Evolutionary conservation across 257 asterid genomes (phyloP).

Genomic region (Scutellaria barbata): DNA sequence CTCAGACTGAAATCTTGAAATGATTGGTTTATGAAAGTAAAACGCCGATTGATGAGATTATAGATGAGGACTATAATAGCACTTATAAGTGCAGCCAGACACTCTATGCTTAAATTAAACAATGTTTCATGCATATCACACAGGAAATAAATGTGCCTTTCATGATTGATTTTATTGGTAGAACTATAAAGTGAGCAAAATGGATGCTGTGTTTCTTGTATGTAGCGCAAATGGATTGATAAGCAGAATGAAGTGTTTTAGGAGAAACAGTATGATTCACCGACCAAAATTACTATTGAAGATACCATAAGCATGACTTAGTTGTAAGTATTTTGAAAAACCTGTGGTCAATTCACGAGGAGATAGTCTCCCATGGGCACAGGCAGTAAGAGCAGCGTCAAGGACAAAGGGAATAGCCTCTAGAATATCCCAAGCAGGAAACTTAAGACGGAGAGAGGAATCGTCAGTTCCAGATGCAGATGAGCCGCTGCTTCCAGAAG

Average conservation of each 20-base stretch:
- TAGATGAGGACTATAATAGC: not conserved
- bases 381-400: conserved; percentile 96
- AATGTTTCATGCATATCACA: not conserved
- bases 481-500: conserved; percentile 81
- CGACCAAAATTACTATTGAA: conserved; percentile 19
- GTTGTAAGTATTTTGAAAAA: conserved; percentile 39
- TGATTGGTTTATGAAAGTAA: conserved; percentile 8
- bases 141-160: conserved; percentile 6
- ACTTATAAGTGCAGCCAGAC: conserved; percentile 18
- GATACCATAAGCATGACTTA: conserved; percentile 24
- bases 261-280: conserved; percentile 24
- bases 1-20: conserved; percentile 9
- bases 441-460: conserved; percentile 59
- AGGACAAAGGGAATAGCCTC: conserved; percentile 98
- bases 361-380: conserved; percentile 85
- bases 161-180: conserved; percentile 8
- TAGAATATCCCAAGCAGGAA: conserved; percentile 99
- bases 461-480: conserved; percentile 79
- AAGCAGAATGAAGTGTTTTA: conserved; percentile 28
- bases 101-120: conserved; percentile 19
- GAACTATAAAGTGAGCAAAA: conserved; percentile 12
- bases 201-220: conserved; percentile 1
- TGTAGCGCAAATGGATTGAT: conserved; percentile 21
- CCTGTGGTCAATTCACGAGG: conserved; percentile 98
- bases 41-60: not conserved